Conservation (phyloP, 2,329 filamentous ascomycete species). For the Microdochium bolleyi region DNA sequence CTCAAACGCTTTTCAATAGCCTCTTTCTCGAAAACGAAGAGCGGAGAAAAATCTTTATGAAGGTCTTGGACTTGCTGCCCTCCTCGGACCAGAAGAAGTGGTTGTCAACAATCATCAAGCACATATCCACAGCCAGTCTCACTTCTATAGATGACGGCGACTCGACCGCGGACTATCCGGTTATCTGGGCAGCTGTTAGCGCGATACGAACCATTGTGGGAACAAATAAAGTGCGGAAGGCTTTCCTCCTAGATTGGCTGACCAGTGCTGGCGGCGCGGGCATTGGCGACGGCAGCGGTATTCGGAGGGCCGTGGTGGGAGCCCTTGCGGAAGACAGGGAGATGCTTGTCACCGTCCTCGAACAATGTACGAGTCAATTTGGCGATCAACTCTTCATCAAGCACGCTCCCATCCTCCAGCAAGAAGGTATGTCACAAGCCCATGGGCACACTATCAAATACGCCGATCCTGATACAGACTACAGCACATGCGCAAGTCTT, state of each 20-base stretch:
- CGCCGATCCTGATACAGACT: conserved; percentile 12
- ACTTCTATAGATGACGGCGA: conserved; percentile 23
- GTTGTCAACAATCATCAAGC: conserved; percentile 28
- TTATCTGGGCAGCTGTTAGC: conserved; percentile 50
- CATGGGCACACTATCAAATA: neutral
- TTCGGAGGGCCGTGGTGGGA: conserved; percentile 59
- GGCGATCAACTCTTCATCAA: conserved; percentile 82
- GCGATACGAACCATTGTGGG: conserved; percentile 43
- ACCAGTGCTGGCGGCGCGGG: conserved; percentile 56
- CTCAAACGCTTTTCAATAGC: conserved; percentile 17
- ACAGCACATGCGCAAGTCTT: conserved; percentile 72
- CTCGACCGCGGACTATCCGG: conserved; percentile 17
- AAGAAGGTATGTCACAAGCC: conserved; percentile 62
- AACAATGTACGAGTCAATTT: conserved; percentile 66
- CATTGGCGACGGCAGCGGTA: conserved; percentile 52
- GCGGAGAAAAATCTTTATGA: conserved; percentile 15
- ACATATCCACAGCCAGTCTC: conserved; percentile 38
- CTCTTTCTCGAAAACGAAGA: conserved; percentile 12
- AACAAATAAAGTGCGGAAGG: conserved; percentile 37
- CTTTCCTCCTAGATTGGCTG: conserved; percentile 57
- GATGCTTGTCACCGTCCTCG: conserved; percentile 47
- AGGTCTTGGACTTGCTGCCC: conserved; percentile 26
- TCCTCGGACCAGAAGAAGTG: conserved; percentile 35
- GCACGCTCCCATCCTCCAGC: conserved; percentile 75
- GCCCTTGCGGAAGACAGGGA: conserved; percentile 44